Base-by-base conservation (phyloP, 495 filamentous ascomycete species). In the Venustampulla echinocandica region DNA sequence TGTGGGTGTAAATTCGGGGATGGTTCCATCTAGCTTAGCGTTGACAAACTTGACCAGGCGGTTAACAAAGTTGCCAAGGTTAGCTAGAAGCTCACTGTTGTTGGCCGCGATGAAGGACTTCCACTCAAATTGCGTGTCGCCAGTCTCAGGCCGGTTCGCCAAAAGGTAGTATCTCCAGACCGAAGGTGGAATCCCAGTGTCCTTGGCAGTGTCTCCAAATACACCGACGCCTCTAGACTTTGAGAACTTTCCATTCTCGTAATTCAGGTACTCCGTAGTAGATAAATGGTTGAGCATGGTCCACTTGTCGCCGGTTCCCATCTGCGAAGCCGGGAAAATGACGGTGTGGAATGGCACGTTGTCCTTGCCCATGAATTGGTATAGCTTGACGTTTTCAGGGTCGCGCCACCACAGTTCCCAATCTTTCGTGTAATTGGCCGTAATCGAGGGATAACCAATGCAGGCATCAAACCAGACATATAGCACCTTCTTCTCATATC, bases 391-490 rank as follows among this genome's bases (percentile, higher is more conserved):
- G 30, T 94, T 70, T 18, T 90, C 80, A 5, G 87, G 86, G 63
- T 94, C 81, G 53, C 81, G 80, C 92, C 92, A 98, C 92, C 92
- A 98, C 46, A 81, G 69, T 69, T 95, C 81, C 92, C 92, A 98
- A 42, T 94, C 70, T 20, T 85, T 72, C 4, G 89, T 96, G 63
- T 92, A 96, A 53, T 82, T 89, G 45, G 86, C 87, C 5, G 92
- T 97, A 53, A 98, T 98, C 0, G 88, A 95, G 4, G 86, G 79
- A 60, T 98, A 98, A 9, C 92, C 92, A 50, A 95, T 94, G 64
- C 88, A 95, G 28, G 92, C 92, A 64, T 98, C 92, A 56, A 98
- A 98, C 92, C 92, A 98, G 30, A 95, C 88, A 55, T 98, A 98
- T 50, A 97, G 74, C 48, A 94, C 89, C 43, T 61, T 64, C 50